These are phyloP conservation scores for Thoreauomyces humboldtii DNA, from an alignment of 192 early-diverging fungal genomes.

Conservation along the genomic window DNA sequence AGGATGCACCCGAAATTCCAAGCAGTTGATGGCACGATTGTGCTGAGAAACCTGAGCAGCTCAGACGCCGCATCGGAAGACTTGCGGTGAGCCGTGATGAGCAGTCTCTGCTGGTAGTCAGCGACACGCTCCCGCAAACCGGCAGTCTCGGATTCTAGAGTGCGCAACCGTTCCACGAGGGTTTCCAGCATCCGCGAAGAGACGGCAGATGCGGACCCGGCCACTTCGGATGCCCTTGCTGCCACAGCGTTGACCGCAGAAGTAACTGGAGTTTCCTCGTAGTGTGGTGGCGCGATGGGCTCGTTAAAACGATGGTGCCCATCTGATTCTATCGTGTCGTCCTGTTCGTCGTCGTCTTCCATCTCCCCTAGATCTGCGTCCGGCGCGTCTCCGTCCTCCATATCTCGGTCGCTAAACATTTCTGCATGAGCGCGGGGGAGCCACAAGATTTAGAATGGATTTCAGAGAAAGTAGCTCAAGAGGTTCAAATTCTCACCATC, in stretches of 20 bases:
- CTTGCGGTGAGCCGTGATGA: neutral
- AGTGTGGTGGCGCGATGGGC: neutral
- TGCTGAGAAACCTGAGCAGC: neutral
- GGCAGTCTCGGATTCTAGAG: slow-evolving; percentile 5
- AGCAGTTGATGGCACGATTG: neutral
- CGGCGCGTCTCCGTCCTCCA: neutral
- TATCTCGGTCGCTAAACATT: slow-evolving; percentile 15
- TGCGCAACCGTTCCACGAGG: slow-evolving; percentile 19
- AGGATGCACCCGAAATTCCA: slow-evolving; percentile 8
- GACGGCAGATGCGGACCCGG: neutral
- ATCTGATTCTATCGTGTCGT: neutral
- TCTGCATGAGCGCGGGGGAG: neutral
- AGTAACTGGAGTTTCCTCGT: neutral
- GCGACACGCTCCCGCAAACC: too few species aligned
- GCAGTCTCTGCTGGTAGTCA: slow-evolving; percentile 2
- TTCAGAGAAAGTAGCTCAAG: neutral
- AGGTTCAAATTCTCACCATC: neutral
- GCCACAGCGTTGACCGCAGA: neutral
- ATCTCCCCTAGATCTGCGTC: slow-evolving; percentile 4
- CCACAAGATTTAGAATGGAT: neutral
- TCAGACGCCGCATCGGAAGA: neutral
- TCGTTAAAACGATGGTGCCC: neutral
- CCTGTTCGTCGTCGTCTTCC: neutral
- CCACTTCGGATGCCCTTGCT: neutral
- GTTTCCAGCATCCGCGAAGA: slow-evolving; percentile 7